phyloP scores from a whole-genome alignment of 2,329 filamentous ascomycete genomes.

The Paecilomyces sp. region DNA sequence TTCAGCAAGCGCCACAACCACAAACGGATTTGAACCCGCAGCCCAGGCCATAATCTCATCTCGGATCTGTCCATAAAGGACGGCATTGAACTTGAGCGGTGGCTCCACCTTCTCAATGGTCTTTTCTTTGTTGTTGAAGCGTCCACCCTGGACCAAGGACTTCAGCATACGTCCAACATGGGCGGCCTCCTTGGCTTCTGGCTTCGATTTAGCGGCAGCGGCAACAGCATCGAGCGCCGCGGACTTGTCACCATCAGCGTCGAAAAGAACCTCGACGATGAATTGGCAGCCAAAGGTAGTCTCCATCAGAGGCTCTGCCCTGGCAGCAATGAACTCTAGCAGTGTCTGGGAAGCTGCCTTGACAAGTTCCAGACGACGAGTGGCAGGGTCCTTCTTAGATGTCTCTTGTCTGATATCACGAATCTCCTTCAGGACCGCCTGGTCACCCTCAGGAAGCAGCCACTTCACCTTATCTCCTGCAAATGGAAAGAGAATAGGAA shows the following conservation, averaged over 20 bases:
- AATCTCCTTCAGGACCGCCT: slow-evolving; percentile 68
- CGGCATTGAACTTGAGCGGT: slow-evolving; percentile 68
- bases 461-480: slow-evolving; percentile 55
- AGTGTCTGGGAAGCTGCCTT: slow-evolving; percentile 67
- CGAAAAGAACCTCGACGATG: slow-evolving; percentile 73
- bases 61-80: slow-evolving; percentile 76
- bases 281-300: slow-evolving; percentile 83
- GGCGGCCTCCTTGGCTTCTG: slow-evolving; percentile 54
- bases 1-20: slow-evolving; percentile 75
- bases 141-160: slow-evolving; percentile 80
- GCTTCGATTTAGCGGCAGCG: slow-evolving; percentile 33
- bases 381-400: slow-evolving; percentile 83
- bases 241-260: slow-evolving; percentile 67
- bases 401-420: slow-evolving; percentile 73
- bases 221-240: slow-evolving; percentile 63
- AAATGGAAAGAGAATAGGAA: slow-evolving; percentile 74
- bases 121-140: slow-evolving; percentile 69
- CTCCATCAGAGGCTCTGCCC: slow-evolving; percentile 60
- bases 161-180: slow-evolving; percentile 79
- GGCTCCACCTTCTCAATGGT: slow-evolving; percentile 65
- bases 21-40: slow-evolving; percentile 76
- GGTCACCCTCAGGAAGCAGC: slow-evolving; percentile 57
- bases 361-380: slow-evolving; percentile 68
- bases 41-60: slow-evolving; percentile 74
- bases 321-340: slow-evolving; percentile 63